These are phyloP conservation scores for Uronychia binucleata DNA, from an alignment of 73 alveolate genomes.

Conservation along the genomic window DNA sequence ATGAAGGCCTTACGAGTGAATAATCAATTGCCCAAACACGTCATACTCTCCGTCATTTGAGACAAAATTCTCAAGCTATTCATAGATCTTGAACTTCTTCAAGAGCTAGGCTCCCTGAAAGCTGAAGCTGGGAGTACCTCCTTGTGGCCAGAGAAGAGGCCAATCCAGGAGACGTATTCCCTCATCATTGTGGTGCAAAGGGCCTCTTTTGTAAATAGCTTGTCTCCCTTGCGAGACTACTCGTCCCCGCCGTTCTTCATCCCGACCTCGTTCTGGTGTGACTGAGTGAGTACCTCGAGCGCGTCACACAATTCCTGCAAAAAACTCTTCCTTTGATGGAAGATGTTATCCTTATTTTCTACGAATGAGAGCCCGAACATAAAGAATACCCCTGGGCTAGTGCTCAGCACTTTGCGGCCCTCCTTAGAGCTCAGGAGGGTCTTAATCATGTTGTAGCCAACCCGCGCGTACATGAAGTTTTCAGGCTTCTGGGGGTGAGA, in stretches of 20 bases:
- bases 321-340: conserved; percentile 54
- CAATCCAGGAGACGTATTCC: conserved; percentile 70
- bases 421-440: conserved; percentile 53
- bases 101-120: conserved; percentile 46
- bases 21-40: conserved; percentile 41
- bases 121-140: conserved; percentile 6
- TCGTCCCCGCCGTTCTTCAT: conserved; percentile 4
- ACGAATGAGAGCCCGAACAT: conserved; percentile 61
- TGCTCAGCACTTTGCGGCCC: conserved; percentile 51
- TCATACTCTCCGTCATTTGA: conserved; percentile 59
- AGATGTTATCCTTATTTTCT: conserved; percentile 59
- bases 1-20: conserved; percentile 33
- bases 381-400: conserved; percentile 52
- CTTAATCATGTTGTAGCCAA: conserved; percentile 61
- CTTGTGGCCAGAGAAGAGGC: conserved; percentile 52
- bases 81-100: conserved; percentile 49
- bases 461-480: conserved; percentile 55
- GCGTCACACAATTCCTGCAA: conserved; percentile 44
- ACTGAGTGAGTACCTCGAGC: neutral
- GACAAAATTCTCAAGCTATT: conserved; percentile 36
- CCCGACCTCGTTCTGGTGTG: neutral
- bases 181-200: conserved; percentile 60
- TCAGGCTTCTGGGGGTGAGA: conserved; percentile 37
- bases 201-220: conserved; percentile 45
- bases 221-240: conserved; percentile 7